Evolutionary conservation across 345 rosid species (phyloP), one percentile per base, ranked within the genome.

Genomic region (Cardamine chenopodiifolia): DNA sequence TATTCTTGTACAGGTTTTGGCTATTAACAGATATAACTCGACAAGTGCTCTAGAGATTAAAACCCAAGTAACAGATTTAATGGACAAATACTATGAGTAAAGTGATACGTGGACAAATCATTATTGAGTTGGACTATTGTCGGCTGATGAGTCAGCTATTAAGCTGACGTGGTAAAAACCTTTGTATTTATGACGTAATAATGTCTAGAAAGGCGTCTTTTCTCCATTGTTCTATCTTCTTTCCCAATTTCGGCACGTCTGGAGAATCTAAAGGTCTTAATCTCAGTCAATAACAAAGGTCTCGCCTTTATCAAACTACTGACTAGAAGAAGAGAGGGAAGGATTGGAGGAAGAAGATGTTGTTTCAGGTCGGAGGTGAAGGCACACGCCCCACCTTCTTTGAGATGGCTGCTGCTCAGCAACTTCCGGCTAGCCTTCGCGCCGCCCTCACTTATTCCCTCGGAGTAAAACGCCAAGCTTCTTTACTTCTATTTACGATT

Each of bases 321-420:
- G 8, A 22, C 3, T 13, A 52, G 65, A 40, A 45, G 69, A 45
- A 45, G 68, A 48, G 42, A 57, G 53, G 15, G 25, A 50, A 8
- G 25, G 31, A 62, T 62, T 62, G 52, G 52, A 25, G 52, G 52
- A 62, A 61, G 76, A 85, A 80, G 84, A 90, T 90, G 97, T 69
- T 95, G 87, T 95, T 95, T 77, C 98, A 95, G 85, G 99, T 95
- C 56, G 99, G 92, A 80, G 99, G 99, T 63, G 98, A 92, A 71
- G 99, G 98, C 78, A 83, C 92, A 32, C 92, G 99, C 39, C 99
- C 99, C 66, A 92, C 99, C 69, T 92, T 95, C 96, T 95, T 95
- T 74, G 99, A 95, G 90, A 95, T 95, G 98, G 92, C 98, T 63
- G 99, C 99, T 2, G 99, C 99, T 53, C 99, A 95, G 62, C 99